Conservation (phyloP, 2,329 filamentous ascomycete species). For the Ophiostoma populinum region DNA sequence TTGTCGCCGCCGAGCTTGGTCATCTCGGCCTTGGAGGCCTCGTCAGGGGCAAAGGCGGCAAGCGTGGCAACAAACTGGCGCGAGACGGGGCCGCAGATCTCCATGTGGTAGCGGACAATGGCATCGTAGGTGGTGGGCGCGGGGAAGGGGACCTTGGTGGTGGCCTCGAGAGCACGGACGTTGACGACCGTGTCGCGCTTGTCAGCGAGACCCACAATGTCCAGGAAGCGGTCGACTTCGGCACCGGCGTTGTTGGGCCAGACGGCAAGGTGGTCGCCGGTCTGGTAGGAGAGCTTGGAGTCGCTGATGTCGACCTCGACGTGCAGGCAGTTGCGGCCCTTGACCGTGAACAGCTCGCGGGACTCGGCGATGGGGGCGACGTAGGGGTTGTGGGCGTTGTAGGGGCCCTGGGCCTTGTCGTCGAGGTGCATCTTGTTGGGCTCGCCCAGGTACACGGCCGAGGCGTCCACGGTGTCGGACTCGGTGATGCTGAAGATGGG, state of each 20-base stretch:
- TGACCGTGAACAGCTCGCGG: constrained; percentile 74
- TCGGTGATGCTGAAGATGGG: constrained; percentile 74
- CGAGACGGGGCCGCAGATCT: constrained; percentile 87
- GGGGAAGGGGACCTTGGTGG: constrained; percentile 93
- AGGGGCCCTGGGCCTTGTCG: constrained; percentile 67
- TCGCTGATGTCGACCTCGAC: constrained; percentile 84
- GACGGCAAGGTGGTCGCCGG: constrained; percentile 89
- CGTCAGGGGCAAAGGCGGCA: constrained; percentile 75
- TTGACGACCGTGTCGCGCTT: constrained; percentile 72
- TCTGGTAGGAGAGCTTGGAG: constrained; percentile 85
- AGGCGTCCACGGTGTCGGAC: constrained; percentile 53
- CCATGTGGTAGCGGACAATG: constrained; percentile 85
- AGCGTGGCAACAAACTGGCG: constrained; percentile 85
- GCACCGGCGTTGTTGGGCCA: constrained; percentile 93
- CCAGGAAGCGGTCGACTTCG: constrained; percentile 80
- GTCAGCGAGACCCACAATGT: constrained; percentile 54
- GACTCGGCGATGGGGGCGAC: constrained; percentile 88
- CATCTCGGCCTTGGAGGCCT: constrained; percentile 72
- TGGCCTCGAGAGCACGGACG: constrained; percentile 83
- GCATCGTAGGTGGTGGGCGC: constrained; percentile 94
- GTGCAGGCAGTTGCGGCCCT: constrained; percentile 88
- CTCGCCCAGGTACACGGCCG: constrained; percentile 84
- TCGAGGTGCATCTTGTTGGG: constrained; percentile 93
- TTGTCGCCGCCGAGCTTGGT: constrained; percentile 79
- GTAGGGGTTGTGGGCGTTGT: constrained; percentile 92